These are phyloP conservation scores for Extremus antarcticus DNA, from an alignment of 495 filamentous ascomycete genomes.

Conservation along the genomic window DNA sequence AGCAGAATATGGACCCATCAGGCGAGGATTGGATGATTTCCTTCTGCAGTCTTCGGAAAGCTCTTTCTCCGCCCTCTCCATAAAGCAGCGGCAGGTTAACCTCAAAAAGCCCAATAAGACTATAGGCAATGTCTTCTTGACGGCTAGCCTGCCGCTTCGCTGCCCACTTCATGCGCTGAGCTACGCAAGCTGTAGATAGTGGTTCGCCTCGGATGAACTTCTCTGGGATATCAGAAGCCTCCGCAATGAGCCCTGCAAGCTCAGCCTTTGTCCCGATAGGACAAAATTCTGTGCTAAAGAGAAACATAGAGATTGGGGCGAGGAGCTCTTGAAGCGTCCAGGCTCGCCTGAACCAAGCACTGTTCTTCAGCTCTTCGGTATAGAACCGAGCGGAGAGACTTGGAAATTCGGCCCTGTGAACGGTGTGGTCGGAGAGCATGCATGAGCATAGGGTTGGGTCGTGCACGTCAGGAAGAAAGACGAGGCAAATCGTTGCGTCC, in stretches of 20 bases:
- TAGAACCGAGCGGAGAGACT: not conserved
- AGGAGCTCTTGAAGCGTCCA: conserved; percentile 8
- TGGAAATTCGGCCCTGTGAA: not conserved
- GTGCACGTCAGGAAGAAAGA: conserved; percentile 1
- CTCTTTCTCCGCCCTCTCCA: conserved; percentile 18
- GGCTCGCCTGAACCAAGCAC: not conserved
- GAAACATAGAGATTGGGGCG: not conserved
- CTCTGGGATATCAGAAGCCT: not conserved
- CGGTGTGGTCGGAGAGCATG: not conserved
- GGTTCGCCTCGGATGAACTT: not conserved
- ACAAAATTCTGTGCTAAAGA: not conserved
- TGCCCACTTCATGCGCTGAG: conserved; percentile 18
- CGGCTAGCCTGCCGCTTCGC: conserved; percentile 7
- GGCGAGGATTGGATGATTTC: conserved; percentile 1
- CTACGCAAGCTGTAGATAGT: conserved; percentile 2
- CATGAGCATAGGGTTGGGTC: not conserved
- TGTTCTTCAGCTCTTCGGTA: not conserved
- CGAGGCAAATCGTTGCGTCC: not conserved
- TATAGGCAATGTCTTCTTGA: conserved; percentile 19
- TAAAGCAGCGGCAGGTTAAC: conserved; percentile 21
- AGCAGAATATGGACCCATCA: conserved; percentile 5
- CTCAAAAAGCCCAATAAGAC: conserved; percentile 16
- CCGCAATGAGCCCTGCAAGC: not conserved
- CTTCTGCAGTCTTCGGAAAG: conserved; percentile 12
- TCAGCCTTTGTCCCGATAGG: not conserved